Evolutionary conservation across 805 yeast species (phyloP), one percentile per base, ranked within the genome.

Genomic region (Wickerhamomyces chaumierensis): DNA sequence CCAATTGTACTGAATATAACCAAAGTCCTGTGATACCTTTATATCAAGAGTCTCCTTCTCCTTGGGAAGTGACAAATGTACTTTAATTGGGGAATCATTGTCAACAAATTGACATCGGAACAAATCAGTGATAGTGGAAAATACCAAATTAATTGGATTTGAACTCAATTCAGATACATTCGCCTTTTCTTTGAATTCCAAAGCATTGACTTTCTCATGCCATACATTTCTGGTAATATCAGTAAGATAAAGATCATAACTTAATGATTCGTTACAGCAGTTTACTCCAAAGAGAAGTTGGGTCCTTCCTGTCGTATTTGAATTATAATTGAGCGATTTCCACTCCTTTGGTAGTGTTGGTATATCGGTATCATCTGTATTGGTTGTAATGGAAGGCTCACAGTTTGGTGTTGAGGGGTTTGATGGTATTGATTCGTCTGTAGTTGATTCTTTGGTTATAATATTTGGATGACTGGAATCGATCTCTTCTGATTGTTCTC

Each of bases 201-300:
- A 37, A 12, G 37, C 37, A 33, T 44, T 49, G 14, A 47, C 47
- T 34, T 49, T 49, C 6, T 43, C 38, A 13, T 45, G 41, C 57
- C 57, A 53, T 3, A 49, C 51, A 33, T 46, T 21, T 7, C 23
- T 41, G 13, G 36, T 35, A 25, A 51, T 42, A 37, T 53, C 54
- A 6, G 55, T 49, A 17, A 51, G 16, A 34, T 49, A 51, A 0
- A 50, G 11, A 32, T 38, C 38, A 32, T 50, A 45, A 17, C 40
- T 42, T 21, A 21, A 21, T 11, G 25, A 21, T 21, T 21, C 25
- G 6, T 21, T 21, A 7, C 9, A 21, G 11, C 11, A 21, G 6
- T 8, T 25, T 4, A 25, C 29, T 8, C 29, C 29, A 21, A 21
- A 11, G 11, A 21, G 25, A 7, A 21, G 25, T 21, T 6, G 25